phyloP scores from a whole-genome alignment of 345 rosid genomes.

The Hibiscus tridactylites region DNA sequence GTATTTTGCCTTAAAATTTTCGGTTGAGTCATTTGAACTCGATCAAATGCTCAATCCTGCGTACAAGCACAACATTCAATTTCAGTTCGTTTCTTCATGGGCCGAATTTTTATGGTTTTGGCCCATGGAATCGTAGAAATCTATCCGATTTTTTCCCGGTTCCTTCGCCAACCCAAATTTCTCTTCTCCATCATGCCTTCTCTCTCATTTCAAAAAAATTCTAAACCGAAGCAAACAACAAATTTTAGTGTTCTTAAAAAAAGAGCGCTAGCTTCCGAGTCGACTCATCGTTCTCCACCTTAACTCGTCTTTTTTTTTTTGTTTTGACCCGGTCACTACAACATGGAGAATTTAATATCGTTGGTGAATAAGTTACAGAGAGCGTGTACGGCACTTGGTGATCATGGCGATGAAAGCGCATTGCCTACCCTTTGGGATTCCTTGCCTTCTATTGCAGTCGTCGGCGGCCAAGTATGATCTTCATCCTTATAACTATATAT shows the following conservation, averaged over 20 bases:
- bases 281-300: neutral
- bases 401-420: conserved; percentile 92
- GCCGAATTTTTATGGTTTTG: no score
- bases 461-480: conserved; percentile 75
- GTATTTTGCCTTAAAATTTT: no score
- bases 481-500: neutral
- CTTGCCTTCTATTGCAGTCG: conserved; percentile 90
- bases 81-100: no score
- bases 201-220: neutral
- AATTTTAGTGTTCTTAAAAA: neutral
- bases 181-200: neutral
- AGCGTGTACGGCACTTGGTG: conserved; percentile 92
- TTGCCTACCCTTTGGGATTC: conserved; percentile 96
- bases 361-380: conserved; percentile 87
- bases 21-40: no score
- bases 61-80: neutral
- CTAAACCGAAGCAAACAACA: neutral
- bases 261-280: neutral
- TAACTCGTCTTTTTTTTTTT: neutral
- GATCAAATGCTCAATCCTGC: no score
- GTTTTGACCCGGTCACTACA: neutral
- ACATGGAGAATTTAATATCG: conserved; percentile 76
- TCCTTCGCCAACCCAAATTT: conserved; percentile 6
- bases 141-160: conserved; percentile 13
- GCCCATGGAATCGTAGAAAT: neutral